phyloP scores from a whole-genome alignment of 352 stramenopile genomes.

The Pythium rishiriense region DNA sequence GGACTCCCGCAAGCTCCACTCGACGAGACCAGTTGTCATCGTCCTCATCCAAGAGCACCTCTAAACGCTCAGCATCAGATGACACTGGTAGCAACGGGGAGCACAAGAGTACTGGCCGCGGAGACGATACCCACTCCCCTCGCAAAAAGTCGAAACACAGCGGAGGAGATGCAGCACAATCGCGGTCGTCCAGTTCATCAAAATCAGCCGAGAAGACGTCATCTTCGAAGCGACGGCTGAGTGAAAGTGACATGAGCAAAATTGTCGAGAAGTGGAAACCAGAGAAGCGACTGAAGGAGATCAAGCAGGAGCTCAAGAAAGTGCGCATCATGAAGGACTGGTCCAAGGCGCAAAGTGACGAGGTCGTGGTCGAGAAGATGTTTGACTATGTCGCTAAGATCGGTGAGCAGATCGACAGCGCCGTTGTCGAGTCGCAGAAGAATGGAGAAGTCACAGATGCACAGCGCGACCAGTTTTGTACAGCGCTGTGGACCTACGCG shows the following conservation, averaged over 20 bases:
- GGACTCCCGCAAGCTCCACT: constrained; percentile 8
- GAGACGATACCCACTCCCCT: constrained; percentile 22
- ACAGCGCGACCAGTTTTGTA: constrained; percentile 77
- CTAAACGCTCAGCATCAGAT: constrained; percentile 25
- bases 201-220: constrained; percentile 15
- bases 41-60: constrained; percentile 1
- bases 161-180: constrained; percentile 34
- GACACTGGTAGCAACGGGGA: constrained; percentile 35
- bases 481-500: constrained; percentile 79
- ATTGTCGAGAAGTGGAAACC: constrained; percentile 81
- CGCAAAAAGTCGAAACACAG: constrained; percentile 40
- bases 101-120: constrained; percentile 9
- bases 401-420: constrained; percentile 74
- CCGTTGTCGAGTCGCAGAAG: constrained; percentile 53
- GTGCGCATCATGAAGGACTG: constrained; percentile 85
- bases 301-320: constrained; percentile 84
- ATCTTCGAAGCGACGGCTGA: constrained; percentile 37
- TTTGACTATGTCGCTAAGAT: constrained; percentile 87
- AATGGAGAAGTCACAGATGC: constrained; percentile 17
- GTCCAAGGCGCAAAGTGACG: constrained; percentile 80
- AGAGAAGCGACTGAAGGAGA: constrained; percentile 69
- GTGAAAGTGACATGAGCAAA: constrained; percentile 32
- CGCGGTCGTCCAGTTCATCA: constrained; percentile 9
- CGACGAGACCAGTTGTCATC: constrained; percentile 10
- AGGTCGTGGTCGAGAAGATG: constrained; percentile 86